phyloP scores from a whole-genome alignment of 768 basidiomycete species.

The Termitomyces sp. region DNA sequence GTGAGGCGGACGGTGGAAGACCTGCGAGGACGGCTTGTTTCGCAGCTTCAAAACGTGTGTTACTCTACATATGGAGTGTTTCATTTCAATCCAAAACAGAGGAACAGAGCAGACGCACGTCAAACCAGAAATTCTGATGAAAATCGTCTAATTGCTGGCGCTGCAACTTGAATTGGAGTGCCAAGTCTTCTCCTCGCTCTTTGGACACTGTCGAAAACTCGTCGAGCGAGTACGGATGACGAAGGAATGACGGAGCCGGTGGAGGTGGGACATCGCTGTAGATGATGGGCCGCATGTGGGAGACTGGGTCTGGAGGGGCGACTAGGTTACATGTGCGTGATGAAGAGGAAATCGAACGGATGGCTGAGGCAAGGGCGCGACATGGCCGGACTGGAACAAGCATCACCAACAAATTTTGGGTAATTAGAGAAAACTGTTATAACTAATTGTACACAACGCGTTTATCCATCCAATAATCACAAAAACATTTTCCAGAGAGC shows the following conservation, averaged over 20 bases:
- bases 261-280: slow-evolving; percentile 54
- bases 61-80: slow-evolving; percentile 46
- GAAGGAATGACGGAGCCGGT: slow-evolving; percentile 25
- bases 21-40: slow-evolving; percentile 52
- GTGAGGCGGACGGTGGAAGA: slow-evolving; percentile 43
- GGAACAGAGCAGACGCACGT: slow-evolving; percentile 43
- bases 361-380: neutral
- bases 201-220: slow-evolving; percentile 49
- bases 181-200: slow-evolving; percentile 33
- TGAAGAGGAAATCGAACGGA: slow-evolving; percentile 22
- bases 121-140: slow-evolving; percentile 76
- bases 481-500: slow-evolving; percentile 27
- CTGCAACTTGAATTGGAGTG: slow-evolving; percentile 66
- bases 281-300: slow-evolving; percentile 73
- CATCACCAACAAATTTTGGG: slow-evolving; percentile 8
- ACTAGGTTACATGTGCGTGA: slow-evolving; percentile 30
- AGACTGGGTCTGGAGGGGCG: slow-evolving; percentile 73
- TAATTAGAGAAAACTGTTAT: neutral
- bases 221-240: slow-evolving; percentile 73
- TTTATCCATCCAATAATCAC: slow-evolving; percentile 2
- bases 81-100: neutral
- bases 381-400: slow-evolving; percentile 12
- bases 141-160: slow-evolving; percentile 69
- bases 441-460: neutral
- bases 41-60: slow-evolving; percentile 71